Percentiles rank a stretch among this genome's conserved stretches.
Evolutionary conservation across 495 filamentous ascomycete genomes (phyloP).

Genomic region (Elasticomyces elasticus): DNA sequence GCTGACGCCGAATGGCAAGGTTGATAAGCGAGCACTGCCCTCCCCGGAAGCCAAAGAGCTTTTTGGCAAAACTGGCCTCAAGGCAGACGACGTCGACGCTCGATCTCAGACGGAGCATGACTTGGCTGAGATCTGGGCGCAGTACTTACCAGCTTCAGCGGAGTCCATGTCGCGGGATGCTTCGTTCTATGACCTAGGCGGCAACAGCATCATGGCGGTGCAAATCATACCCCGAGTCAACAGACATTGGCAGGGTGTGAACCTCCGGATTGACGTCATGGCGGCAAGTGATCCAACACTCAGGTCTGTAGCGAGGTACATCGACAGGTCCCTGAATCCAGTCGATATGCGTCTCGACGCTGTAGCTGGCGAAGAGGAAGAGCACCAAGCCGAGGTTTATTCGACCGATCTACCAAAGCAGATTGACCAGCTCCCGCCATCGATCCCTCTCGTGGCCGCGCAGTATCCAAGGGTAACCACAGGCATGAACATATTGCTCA

Average conservation of each 20-base stretch:
- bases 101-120: conserved; percentile 57
- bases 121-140: conserved; percentile 60
- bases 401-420: conserved; percentile 24
- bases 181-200: conserved; percentile 80
- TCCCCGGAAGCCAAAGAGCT: conserved; percentile 73
- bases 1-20: conserved; percentile 89
- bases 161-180: conserved; percentile 55
- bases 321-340: conserved; percentile 52
- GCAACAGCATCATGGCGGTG: conserved; percentile 79
- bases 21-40: conserved; percentile 81
- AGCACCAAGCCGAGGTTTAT: conserved; percentile 20
- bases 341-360: conserved; percentile 28
- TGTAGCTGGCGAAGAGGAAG: conserved; percentile 19
- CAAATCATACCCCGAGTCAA: conserved; percentile 65
- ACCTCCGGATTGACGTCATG: conserved; percentile 67
- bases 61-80: conserved; percentile 38
- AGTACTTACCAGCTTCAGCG: conserved; percentile 37
- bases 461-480: conserved; percentile 60
- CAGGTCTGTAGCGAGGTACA: conserved; percentile 58
- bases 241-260: conserved; percentile 50
- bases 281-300: conserved; percentile 64
- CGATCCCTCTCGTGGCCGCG: conserved; percentile 31
- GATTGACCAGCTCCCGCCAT: conserved; percentile 6
- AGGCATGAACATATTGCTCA: conserved; percentile 59
- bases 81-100: conserved; percentile 25